Evolutionary conservation across 1,284 basidiomycete species (phyloP), one percentile per base, ranked within the genome.

Genomic region (Trametes hirsuta): DNA sequence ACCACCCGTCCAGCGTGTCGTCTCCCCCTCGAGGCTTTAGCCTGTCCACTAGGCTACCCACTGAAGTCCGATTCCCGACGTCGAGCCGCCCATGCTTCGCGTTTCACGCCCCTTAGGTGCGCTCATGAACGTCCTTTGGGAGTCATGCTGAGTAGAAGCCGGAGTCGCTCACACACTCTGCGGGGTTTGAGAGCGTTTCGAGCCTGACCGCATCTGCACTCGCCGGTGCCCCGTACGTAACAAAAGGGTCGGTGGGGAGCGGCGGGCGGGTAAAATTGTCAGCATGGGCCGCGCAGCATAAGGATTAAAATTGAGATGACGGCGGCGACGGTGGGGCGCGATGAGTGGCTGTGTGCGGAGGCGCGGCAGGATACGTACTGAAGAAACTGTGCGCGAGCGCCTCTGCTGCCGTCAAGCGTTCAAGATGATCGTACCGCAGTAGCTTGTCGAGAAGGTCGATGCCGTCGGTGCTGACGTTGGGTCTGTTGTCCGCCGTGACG

Each of bases 371-470:
- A 53, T 47, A 61, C 84, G 68, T 69, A 91, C 88, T 87, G 74
- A 94, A 93, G 77, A 91, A 94, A 59, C 87, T 79, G 73, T 93
- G 90, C 51, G 79, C 79, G 75, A 90, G 86, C 40, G 88, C 87
- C 76, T 94, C 92, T 63, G 82, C 79, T 14, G 94, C 93, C 21
- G 94, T 95, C 56, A 93, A 79, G 61, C 93, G 83, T 72, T 94
- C 90, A 72, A 86, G 86, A 72, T 95, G 93, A 74, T 95, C 88
- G 75, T 94, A 95, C 54, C 87, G 83, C 66, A 96, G 80, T 62
- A 95, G 77, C 75, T 89, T 91, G 75, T 95, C 94, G 45, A 96
- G 76, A 61, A 95, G 87, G 74, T 95, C 92, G 65, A 91, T 76
- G 1, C 87, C 88, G 69, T 93, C 91, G 62, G 85, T 79, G 6